Base-by-base conservation (phyloP, 345 rosid species). In the Ceriops decandra region DNA sequence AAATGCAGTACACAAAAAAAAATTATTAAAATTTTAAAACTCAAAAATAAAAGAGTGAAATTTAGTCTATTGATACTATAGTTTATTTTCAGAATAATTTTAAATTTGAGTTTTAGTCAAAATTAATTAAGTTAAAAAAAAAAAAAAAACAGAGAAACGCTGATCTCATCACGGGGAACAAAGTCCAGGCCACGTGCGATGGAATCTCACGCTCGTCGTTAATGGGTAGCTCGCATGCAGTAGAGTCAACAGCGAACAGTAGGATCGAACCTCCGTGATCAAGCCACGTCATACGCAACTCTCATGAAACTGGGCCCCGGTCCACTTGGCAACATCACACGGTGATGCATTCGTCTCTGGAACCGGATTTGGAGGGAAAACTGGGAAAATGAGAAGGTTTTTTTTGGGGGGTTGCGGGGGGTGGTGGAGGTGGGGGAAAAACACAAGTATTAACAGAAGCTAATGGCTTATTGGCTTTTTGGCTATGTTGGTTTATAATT, bases 281-380 rank as follows among this genome's bases (percentile, higher is more conserved):
- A 7, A 21, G 72, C 76, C 80, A 72, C 78, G 47, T 70, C 69
- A 53, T 22, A 4, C 2, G 0, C 13, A 5, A 5, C n/a, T 20
- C 30, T 13, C 2, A 0, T 0, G 7, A 7, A 57, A 13, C 11
- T 20, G 10, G 63, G 46, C 20, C 67, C 49, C 5, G 1, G 16
- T 20, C 66, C 13, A 74, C 74, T 19, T 80, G 83, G 75, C 80
- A 49, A 22, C 16, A 64, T 58, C 68, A 0, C 0, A 15, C 38
- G 78, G 70, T 28, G 24, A n/a, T 54, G n/a, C 30, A 1, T 47
- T 2, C 10, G 21, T 3, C 42, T 31, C 56, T 52, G 20, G 26
- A 46, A 20, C 52, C 3, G 67, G 80, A 79, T 76, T 79, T 81
- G 81, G 87, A 79, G 83, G 84, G 83, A 81, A 76, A 82, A 21